Conservation (phyloP, 2,329 filamentous ascomycete genomes). For the Leptographium radiaticola region DNA sequence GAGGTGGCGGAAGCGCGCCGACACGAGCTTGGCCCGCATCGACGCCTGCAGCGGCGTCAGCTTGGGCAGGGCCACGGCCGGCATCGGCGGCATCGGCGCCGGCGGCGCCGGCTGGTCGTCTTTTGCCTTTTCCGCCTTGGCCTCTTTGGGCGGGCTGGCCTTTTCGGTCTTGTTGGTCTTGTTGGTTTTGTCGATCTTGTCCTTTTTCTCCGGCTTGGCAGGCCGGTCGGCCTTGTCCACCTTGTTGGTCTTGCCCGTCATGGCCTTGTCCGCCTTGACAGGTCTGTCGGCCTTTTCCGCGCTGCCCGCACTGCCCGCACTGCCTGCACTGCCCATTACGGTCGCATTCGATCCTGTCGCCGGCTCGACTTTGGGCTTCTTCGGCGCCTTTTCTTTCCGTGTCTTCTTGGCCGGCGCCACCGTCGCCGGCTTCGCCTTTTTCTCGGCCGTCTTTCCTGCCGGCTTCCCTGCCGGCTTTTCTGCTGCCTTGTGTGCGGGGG, state of each 20-base stretch:
- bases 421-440: not conserved
- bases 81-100: constrained; percentile 8
- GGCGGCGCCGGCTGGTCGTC: not conserved
- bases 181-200: constrained; percentile 8
- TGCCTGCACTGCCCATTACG: too few species aligned
- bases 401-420: not conserved
- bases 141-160: constrained; percentile 14
- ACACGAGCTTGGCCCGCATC: constrained; percentile 91
- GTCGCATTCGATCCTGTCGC: too few species aligned
- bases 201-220: not conserved
- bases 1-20: constrained; percentile 90
- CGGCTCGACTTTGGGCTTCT: too few species aligned
- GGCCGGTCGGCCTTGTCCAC: not conserved
- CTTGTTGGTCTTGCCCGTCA: constrained; percentile 16
- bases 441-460: not conserved
- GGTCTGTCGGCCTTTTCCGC: not conserved
- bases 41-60: constrained; percentile 86
- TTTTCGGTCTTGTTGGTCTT: not conserved
- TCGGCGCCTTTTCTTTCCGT: too few species aligned
- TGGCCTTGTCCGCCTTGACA: not conserved
- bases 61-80: constrained; percentile 27
- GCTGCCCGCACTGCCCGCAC: too few species aligned
- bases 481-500: constrained; percentile 5
- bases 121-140: constrained; percentile 8
- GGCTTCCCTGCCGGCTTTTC: not conserved